Base-by-base conservation (phyloP, 2,329 filamentous ascomycete genomes). In the Massarina eburnea region DNA sequence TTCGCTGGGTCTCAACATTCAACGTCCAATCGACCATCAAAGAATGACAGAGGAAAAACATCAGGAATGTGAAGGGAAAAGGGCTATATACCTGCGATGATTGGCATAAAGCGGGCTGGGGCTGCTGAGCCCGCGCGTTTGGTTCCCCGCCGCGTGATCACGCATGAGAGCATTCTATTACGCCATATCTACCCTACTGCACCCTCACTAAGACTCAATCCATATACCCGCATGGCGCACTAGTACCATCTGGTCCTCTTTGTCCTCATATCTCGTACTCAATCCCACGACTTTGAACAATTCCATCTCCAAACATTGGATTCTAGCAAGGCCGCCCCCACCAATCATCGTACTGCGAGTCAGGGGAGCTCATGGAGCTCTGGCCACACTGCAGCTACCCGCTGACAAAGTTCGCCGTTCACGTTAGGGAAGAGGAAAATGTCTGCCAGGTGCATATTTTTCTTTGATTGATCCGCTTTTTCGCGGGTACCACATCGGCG, bases 351-450 rank as follows among this genome's bases (percentile, higher is more conserved):
- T 18, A 36, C 18, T 20, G 36, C 21, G 21, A 39, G 20, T 26
- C 36, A 39, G 36, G 20, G 19, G 21, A 39, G 22, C 19, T 22
- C 22, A 4, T 15, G 43, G 40, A 51, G 51, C 48, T 48, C 33
- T 48, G 51, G 21, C 51, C 49, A 48, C 39, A 8, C 22, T 46
- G 47, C 49, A 52, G 20, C 14, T n/a, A 35, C 35, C 24, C 24
- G 24, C 24, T 26, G 24, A 26, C n/a, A n/a, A n/a, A n/a, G n/a
- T n/a, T n/a, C n/a, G n/a, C n/a, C n/a, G n/a, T n/a, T n/a, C n/a
- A n/a, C n/a, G n/a, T n/a, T n/a, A n/a, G n/a, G n/a, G n/a, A n/a
- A n/a, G n/a, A n/a, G n/a, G n/a, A n/a, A n/a, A n/a, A n/a, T n/a
- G 10, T 29, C 19, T 15, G 22, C 18, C 30, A n/a, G 17, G 29